Percentiles rank a stretch among this genome's conserved stretches.
Evolutionary conservation across 2,329 filamentous ascomycete genomes (phyloP).

Genomic region (Pseudopithomyces chartarum): DNA sequence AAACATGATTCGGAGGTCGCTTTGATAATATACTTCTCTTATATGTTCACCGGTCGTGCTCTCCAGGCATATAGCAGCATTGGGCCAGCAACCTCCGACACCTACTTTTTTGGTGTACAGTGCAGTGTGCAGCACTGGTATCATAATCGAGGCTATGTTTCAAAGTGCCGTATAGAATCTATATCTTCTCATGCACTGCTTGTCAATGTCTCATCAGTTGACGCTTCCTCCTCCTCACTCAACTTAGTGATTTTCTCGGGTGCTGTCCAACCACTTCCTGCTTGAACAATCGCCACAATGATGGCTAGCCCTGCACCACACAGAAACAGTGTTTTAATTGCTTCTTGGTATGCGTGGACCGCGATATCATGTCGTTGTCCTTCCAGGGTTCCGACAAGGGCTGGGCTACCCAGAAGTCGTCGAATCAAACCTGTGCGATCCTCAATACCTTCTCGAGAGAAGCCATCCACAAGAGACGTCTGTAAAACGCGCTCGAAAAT

Average conservation of each 20-base stretch:
- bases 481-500: slow-evolving; percentile 70
- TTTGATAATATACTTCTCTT: too few relatives aligned
- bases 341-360: slow-evolving; percentile 59
- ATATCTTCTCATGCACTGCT: slow-evolving; percentile 17
- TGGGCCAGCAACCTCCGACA: too few relatives aligned
- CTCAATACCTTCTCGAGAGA: slow-evolving; percentile 52
- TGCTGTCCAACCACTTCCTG: slow-evolving; percentile 61
- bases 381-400: slow-evolving; percentile 55
- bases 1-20: background rate
- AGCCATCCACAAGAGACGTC: slow-evolving; percentile 61
- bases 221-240: slow-evolving; percentile 25
- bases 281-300: slow-evolving; percentile 59
- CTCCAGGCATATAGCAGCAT: too few relatives aligned
- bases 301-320: slow-evolving; percentile 56
- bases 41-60: too few relatives aligned
- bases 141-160: too few relatives aligned
- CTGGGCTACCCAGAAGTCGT: slow-evolving; percentile 64
- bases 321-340: slow-evolving; percentile 59
- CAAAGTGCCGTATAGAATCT: too few relatives aligned
- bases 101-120: too few relatives aligned
- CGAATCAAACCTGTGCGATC: slow-evolving; percentile 54
- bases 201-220: slow-evolving; percentile 27
- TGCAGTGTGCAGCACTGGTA: too few relatives aligned
- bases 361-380: slow-evolving; percentile 59
- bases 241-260: slow-evolving; percentile 27